Percentiles rank a stretch among this genome's conserved stretches.
Evolutionary conservation across 2,329 filamentous ascomycete genomes (phyloP).

Genomic region (Fusarium sp.): DNA sequence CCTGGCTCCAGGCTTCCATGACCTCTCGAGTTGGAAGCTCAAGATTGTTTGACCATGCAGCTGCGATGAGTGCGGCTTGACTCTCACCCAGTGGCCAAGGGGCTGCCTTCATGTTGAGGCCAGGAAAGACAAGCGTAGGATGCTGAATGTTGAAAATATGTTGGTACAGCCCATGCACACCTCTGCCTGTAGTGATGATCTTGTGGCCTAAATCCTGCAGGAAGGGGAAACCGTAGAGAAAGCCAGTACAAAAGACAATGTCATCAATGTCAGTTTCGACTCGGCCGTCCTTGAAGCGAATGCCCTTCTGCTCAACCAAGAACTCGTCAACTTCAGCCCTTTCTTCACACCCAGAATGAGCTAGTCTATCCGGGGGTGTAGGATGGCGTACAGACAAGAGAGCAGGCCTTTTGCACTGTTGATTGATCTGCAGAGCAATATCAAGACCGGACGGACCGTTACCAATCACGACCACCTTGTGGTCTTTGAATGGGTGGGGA

Average conservation of each 20-base stretch:
- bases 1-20: constrained; percentile 78
- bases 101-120: constrained; percentile 84
- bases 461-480: constrained; percentile 86
- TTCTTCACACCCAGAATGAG: constrained; percentile 62
- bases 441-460: constrained; percentile 88
- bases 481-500: constrained; percentile 70
- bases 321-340: constrained; percentile 71
- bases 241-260: constrained; percentile 90
- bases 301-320: constrained; percentile 64
- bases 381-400: constrained; percentile 72
- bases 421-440: constrained; percentile 80
- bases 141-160: constrained; percentile 82
- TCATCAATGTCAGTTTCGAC: constrained; percentile 77
- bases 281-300: constrained; percentile 75
- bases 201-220: constrained; percentile 60
- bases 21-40: constrained; percentile 70
- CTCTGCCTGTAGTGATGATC: constrained; percentile 75
- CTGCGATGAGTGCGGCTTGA: constrained; percentile 81
- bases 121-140: constrained; percentile 83
- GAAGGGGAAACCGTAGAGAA: constrained; percentile 87
- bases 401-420: constrained; percentile 69
- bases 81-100: constrained; percentile 85
- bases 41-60: constrained; percentile 80
- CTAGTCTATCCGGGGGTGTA: constrained; percentile 60
- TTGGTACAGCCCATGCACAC: constrained; percentile 79